These are phyloP conservation scores for Adiantum capillusveneris DNA, from an alignment of 75 land plant genomes.

Conservation along the genomic window DNA sequence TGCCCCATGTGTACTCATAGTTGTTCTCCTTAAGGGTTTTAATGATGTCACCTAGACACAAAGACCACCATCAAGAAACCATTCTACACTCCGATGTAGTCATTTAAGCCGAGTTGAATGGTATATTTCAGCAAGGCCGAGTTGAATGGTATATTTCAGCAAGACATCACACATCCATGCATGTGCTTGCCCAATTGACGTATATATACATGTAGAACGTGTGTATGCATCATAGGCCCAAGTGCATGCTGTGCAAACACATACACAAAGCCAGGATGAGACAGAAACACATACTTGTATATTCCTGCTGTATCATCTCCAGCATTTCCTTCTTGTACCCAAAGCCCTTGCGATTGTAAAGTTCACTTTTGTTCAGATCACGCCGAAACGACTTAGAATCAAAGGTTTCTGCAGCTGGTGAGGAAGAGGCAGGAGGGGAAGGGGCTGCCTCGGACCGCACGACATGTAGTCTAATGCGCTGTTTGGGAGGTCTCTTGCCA, in stretches of 20 bases:
- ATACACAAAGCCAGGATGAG: conserved; percentile 5
- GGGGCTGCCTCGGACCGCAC: too few relatives aligned
- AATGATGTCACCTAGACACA: conserved; percentile 63
- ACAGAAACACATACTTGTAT: conserved; percentile 43
- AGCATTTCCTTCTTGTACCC: conserved; percentile 87
- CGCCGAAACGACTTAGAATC: conserved; percentile 79
- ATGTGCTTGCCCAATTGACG: too few relatives aligned
- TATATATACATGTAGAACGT: background rate
- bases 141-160: too few relatives aligned
- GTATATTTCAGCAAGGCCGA: too few relatives aligned
- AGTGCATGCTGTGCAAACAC: background rate
- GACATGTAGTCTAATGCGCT: too few relatives aligned
- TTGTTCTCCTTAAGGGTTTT: conserved; percentile 82
- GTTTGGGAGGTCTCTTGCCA: too few relatives aligned
- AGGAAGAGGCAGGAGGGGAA: conserved; percentile 7
- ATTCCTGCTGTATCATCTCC: conserved; percentile 68
- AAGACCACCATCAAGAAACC: background rate
- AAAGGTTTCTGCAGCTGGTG: conserved; percentile 29
- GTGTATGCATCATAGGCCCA: conserved; percentile 2
- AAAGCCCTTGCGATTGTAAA: conserved; percentile 79
- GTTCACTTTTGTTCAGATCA: conserved; percentile 66
- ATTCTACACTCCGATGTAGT: too few relatives aligned
- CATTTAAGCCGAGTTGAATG: too few relatives aligned
- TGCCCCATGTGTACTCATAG: conserved; percentile 66
- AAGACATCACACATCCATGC: too few relatives aligned